A percentile compares a stretch with the other conserved stretches of the same genome.
These are phyloP conservation scores for Nicotiana tabacum DNA, from an alignment of 257 asterid species.

Conservation along the genomic window DNA sequence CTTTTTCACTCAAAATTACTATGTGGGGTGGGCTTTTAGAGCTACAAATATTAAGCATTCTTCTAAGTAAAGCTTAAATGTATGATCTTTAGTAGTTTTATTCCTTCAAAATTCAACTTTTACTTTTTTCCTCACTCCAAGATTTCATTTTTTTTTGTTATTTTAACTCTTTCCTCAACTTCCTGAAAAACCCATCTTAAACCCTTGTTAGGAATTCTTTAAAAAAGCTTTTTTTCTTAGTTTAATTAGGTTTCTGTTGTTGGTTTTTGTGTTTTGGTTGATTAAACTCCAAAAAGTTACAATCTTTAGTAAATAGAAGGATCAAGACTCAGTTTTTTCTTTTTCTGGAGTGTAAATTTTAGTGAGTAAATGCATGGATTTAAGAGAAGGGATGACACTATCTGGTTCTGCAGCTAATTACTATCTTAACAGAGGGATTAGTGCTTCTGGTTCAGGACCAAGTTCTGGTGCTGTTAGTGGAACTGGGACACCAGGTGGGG, in stretches of 20 bases:
- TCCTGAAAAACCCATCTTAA: constrained; percentile 55
- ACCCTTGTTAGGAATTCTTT: constrained; percentile 28
- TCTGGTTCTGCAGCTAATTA: constrained; percentile 53
- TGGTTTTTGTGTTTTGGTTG: neutral
- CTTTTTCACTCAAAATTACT: constrained; percentile 20
- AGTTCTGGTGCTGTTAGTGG: constrained; percentile 28
- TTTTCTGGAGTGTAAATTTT: neutral
- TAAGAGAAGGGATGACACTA: constrained; percentile 34
- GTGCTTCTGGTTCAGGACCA: constrained; percentile 31
- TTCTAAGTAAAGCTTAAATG: constrained; percentile 23
- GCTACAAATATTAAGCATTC: constrained; percentile 42
- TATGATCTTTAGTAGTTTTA: constrained; percentile 17
- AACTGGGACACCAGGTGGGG: constrained; percentile 25
- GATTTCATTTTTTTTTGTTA: constrained; percentile 11
- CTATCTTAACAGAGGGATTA: constrained; percentile 58
- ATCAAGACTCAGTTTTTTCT: neutral
- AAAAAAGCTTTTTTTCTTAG: constrained; percentile 1
- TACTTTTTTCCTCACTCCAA: constrained; percentile 2
- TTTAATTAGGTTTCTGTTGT: constrained; percentile 10
- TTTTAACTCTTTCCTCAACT: constrained; percentile 8
- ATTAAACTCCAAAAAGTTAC: neutral
- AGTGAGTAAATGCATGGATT: constrained; percentile 16
- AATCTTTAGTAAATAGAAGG: neutral
- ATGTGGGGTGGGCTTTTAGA: constrained; percentile 13
- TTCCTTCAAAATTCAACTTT: constrained; percentile 19